A percentile compares a stretch with the other conserved stretches of the same genome.
phyloP scores from a whole-genome alignment of 176 grass and related monocot species.

The Hsuehochloa calcarea region DNA sequence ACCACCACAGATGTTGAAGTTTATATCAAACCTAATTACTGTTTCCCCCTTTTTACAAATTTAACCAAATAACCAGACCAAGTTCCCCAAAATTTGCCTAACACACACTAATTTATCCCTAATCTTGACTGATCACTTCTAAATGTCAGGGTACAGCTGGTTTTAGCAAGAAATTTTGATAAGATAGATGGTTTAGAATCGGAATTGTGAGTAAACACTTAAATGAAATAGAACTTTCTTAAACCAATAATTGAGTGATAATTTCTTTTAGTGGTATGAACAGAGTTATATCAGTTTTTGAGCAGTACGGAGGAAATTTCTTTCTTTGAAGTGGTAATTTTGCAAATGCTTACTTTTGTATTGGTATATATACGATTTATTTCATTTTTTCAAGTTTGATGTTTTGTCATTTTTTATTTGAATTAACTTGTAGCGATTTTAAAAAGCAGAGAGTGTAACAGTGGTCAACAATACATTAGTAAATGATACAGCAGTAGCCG shows the following conservation, averaged over 20 bases:
- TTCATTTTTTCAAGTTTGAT: background rate
- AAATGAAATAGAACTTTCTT: background rate
- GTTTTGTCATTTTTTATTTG: background rate
- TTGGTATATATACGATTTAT: background rate
- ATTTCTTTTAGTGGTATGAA: background rate
- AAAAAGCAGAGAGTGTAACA: slow-evolving; percentile 66
- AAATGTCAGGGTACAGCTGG: background rate
- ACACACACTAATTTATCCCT: background rate
- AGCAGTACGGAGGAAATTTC: background rate
- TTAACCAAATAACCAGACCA: background rate
- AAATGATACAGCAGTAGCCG: slow-evolving; percentile 41
- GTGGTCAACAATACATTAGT: slow-evolving; percentile 58
- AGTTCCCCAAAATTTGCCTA: background rate
- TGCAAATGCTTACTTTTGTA: background rate
- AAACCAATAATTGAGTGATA: background rate
- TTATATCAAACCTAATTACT: background rate
- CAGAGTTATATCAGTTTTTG: background rate
- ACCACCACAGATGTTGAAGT: background rate
- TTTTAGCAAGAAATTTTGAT: background rate
- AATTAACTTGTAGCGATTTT: slow-evolving; percentile 26
- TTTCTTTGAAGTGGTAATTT: background rate
- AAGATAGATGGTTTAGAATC: background rate
- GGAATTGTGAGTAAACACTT: background rate
- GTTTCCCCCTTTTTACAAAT: background rate
- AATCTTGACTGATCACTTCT: background rate